phyloP scores from a whole-genome alignment of 2,329 filamentous ascomycete genomes.

The Fusarium algeriense region DNA sequence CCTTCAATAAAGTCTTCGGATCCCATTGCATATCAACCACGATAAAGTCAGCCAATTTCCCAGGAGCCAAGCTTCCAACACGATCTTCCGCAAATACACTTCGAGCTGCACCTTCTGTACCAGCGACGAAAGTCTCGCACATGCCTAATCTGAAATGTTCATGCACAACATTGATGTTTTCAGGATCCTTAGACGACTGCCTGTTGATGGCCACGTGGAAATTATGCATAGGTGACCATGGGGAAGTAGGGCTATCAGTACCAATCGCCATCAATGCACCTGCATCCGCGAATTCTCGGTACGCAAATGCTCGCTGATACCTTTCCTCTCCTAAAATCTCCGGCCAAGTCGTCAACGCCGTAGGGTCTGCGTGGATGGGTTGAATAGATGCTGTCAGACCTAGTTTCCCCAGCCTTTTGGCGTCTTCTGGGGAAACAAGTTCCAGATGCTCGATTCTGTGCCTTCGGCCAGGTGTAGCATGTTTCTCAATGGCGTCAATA shows the following conservation, averaged over 20 bases:
- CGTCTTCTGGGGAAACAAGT: conserved; percentile 66
- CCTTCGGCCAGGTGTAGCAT: conserved; percentile 57
- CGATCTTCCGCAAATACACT: conserved; percentile 63
- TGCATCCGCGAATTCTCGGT: conserved; percentile 67
- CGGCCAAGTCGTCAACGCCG: conserved; percentile 70
- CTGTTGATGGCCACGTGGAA: conserved; percentile 69
- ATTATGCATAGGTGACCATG: conserved; percentile 64
- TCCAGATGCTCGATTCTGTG: conserved; percentile 75
- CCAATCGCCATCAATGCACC: conserved; percentile 67
- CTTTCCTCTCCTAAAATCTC: conserved; percentile 63
- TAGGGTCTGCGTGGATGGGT: conserved; percentile 67
- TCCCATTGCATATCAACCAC: conserved; percentile 61
- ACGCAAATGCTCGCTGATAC: conserved; percentile 69
- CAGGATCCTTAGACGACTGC: conserved; percentile 62
- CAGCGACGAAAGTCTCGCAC: conserved; percentile 63
- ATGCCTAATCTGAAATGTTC: conserved; percentile 63
- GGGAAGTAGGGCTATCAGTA: conserved; percentile 68
- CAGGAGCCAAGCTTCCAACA: conserved; percentile 62
- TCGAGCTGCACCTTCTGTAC: conserved; percentile 63
- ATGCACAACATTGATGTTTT: conserved; percentile 58
- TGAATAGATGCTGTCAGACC: conserved; percentile 70
- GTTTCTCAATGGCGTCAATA: conserved; percentile 63
- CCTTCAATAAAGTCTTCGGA: conserved; percentile 58
- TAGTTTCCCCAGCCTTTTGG: conserved; percentile 64
- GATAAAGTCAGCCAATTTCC: conserved; percentile 67